Conservation (phyloP, 2,329 filamentous ascomycete species). For the Stemphylium vesicarium region DNA sequence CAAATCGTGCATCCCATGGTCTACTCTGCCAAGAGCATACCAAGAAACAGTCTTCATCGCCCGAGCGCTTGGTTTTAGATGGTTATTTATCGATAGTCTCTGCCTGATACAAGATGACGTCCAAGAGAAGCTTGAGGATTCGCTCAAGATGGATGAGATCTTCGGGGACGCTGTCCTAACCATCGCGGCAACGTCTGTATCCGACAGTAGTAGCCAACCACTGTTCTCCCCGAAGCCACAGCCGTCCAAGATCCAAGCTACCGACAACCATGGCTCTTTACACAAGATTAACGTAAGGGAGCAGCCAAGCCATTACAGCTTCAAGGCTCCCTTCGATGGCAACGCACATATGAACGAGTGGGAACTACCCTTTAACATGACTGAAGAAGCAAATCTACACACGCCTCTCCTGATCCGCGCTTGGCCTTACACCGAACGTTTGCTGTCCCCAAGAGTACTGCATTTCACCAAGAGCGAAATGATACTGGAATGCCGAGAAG, state of each 20-base stretch:
- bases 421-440: conserved; percentile 44
- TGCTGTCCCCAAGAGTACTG: conserved; percentile 41
- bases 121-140: conserved; percentile 35
- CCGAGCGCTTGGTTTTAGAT: conserved; percentile 43
- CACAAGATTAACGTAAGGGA: conserved; percentile 43
- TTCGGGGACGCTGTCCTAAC: conserved; percentile 44
- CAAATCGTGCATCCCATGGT: conserved; percentile 39
- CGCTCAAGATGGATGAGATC: conserved; percentile 36
- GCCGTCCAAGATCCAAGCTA: conserved; percentile 43
- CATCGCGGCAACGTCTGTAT: conserved; percentile 42
- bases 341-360: conserved; percentile 45
- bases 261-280: conserved; percentile 41
- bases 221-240: conserved; percentile 33
- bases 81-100: conserved; percentile 47
- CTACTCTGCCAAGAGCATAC: conserved; percentile 39
- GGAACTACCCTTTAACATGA: conserved; percentile 42
- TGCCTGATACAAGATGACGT: conserved; percentile 44
- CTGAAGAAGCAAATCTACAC: conserved; percentile 36
- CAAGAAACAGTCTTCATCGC: conserved; percentile 47
- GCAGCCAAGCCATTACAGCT: conserved; percentile 46
- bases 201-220: conserved; percentile 36
- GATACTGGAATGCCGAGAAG: conserved; percentile 47
- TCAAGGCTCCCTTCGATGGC: conserved; percentile 44
- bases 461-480: conserved; percentile 46
- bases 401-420: conserved; percentile 43